Evolutionary conservation across 495 filamentous ascomycete species (phyloP).

Genomic region (Pyrenula aspistea): DNA sequence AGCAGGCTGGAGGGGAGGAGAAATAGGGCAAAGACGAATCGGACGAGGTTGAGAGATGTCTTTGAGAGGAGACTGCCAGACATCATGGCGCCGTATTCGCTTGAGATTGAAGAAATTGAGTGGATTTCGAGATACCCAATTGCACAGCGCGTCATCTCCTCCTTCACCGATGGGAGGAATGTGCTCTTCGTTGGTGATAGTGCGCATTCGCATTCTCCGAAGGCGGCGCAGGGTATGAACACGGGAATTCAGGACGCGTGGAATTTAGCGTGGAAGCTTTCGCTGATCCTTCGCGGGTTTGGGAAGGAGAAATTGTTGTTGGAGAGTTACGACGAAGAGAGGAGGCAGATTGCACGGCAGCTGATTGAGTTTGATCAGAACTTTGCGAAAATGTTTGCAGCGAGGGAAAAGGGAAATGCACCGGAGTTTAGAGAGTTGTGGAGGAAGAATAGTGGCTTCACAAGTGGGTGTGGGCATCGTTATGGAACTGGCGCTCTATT

Average conservation of each 20-base stretch:
- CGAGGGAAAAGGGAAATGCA: not conserved
- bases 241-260: conserved; percentile 46
- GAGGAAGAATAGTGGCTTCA: not conserved
- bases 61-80: not conserved
- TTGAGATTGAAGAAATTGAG: conserved; percentile 27
- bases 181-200: conserved; percentile 42
- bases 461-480: not conserved
- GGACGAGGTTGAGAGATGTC: not conserved
- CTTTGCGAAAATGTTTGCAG: not conserved
- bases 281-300: not conserved
- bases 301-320: not conserved
- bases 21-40: not conserved
- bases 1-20: not conserved
- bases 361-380: not conserved
- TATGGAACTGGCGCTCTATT: not conserved
- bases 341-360: not conserved
- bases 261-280: conserved; percentile 47
- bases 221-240: conserved; percentile 50
- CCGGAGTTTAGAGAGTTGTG: not conserved
- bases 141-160: conserved; percentile 31
- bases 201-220: conserved; percentile 45
- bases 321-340: not conserved
- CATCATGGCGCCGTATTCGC: conserved; percentile 23
- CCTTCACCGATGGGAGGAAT: conserved; percentile 17
- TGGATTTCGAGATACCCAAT: conserved; percentile 42